Base-by-base conservation (phyloP, 495 filamentous ascomycete species). In the Xylaria flabelliformis region DNA sequence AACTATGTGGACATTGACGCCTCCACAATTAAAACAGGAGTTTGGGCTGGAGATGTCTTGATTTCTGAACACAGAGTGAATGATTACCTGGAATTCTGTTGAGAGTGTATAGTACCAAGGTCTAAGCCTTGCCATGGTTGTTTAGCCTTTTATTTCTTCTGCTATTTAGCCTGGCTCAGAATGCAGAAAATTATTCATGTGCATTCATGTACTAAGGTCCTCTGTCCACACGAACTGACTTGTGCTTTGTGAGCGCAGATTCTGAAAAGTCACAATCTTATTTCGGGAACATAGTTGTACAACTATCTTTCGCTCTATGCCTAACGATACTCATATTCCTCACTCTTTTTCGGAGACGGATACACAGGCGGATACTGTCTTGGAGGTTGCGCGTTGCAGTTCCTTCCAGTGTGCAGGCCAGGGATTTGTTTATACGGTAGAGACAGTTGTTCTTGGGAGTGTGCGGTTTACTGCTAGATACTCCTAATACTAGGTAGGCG, bases 111-210 rank as follows among this genome's bases (percentile, higher is more conserved):
- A 64, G 39, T 71, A 71, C 59, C 39, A 41, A 32, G 39, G 36
- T 19, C 32, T 32, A 41, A 63, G 7, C 6, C 44, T 59, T 69
- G 51, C 36, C 21, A 29, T 34, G 53, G 24, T 41, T 69, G 53
- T 19, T n/a, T 12, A 39, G 21, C 21, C 21, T 32, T 59, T 59
- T 3, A n/a, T 46, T 26, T 69, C n/a, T 0, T 79, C 71, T 13
- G 88, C 89, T 58, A 32, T 21, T 39, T 58, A 44, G 51, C 51
- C 32, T 32, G 7, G 29, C 29, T 67, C 41, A 48, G 41, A 50
- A 65, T 32, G 39, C 15, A 32, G 9, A n/a, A 2, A 65, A 44
- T 48, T n/a, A 21, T 13, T n/a, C 48, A 39, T 36, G 5, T 6
- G 26, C 17, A 61, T 32, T 34, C 19, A 34, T 61, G 32, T 21